These are phyloP conservation scores for Chalciporus chontae DNA, from an alignment of 768 basidiomycete genomes.

Conservation along the genomic window DNA sequence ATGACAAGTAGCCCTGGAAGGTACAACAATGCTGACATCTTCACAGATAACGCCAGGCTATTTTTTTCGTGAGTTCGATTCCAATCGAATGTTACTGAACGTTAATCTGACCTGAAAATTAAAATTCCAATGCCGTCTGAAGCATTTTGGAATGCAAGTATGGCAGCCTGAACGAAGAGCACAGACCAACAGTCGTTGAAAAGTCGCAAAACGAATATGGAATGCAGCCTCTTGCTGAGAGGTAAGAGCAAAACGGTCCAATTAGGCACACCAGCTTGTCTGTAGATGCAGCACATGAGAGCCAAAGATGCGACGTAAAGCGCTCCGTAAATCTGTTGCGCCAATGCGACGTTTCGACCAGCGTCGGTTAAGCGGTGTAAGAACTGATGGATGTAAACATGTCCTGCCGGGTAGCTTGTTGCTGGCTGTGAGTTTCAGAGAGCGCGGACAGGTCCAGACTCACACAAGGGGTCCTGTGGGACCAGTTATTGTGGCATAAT, in stretches of 20 bases:
- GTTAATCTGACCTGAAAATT: conserved; percentile 63
- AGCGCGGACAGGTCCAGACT: conserved; percentile 19
- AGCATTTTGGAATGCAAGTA: conserved; percentile 59
- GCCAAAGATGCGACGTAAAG: conserved; percentile 69
- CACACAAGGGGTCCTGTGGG: conserved; percentile 94
- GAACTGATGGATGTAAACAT: conserved; percentile 76
- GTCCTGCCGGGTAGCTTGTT: conserved; percentile 89
- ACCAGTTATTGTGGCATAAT: conserved; percentile 79
- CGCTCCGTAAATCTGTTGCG: conserved; percentile 74
- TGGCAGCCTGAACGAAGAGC: conserved; percentile 59
- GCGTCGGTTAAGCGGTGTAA: conserved; percentile 61
- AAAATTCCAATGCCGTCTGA: conserved; percentile 61
- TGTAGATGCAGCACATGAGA: conserved; percentile 68
- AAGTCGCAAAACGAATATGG: conserved; percentile 84
- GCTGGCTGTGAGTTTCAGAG: neutral
- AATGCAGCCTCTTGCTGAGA: conserved; percentile 91
- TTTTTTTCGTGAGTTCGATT: conserved; percentile 1
- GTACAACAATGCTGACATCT: conserved; percentile 92
- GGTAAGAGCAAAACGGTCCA: conserved; percentile 70
- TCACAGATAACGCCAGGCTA: conserved; percentile 71
- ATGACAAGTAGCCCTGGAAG: conserved; percentile 85
- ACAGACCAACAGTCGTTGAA: conserved; percentile 96
- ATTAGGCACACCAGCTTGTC: conserved; percentile 59
- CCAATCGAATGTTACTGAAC: neutral
- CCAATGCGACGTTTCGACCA: conserved; percentile 56